phyloP scores from a whole-genome alignment of 805 yeast genomes.

The Brettanomyces custersianus region DNA sequence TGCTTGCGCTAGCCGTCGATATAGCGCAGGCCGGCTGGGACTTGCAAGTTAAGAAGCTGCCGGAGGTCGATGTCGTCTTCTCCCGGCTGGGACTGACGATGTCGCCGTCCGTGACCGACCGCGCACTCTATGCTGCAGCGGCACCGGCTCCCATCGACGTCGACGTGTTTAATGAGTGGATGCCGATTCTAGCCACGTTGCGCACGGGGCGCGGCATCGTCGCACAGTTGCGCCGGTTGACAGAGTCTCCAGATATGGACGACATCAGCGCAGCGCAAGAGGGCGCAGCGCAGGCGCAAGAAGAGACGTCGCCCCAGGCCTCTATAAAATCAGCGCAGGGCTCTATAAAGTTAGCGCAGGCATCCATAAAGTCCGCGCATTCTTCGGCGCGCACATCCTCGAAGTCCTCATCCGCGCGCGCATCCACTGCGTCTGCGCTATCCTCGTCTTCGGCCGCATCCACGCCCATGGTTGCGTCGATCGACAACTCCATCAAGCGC shows the following conservation, averaged over 20 bases:
- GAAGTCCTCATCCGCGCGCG: too few species aligned
- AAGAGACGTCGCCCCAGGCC: too few species aligned
- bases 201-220: neutral
- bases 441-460: too few species aligned
- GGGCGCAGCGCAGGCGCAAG: too few species aligned
- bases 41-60: neutral
- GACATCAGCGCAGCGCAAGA: neutral
- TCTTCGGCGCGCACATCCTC: too few species aligned
- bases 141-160: neutral
- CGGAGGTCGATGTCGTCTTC: conserved; percentile 2
- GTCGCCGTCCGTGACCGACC: conserved; percentile 6
- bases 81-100: conserved; percentile 6
- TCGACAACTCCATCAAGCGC: conserved; percentile 31
- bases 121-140: conserved; percentile 3
- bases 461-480: conserved; percentile 17
- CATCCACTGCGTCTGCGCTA: too few species aligned
- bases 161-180: neutral
- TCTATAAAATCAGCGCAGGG: too few species aligned
- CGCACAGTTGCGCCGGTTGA: neutral
- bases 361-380: too few species aligned
- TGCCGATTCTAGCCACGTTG: neutral
- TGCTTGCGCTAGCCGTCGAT: conserved; percentile 32
- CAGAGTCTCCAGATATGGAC: conserved; percentile 1
- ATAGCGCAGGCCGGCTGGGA: conserved; percentile 16
- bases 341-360: too few species aligned